These are phyloP conservation scores for Thelonectria blattea DNA, from an alignment of 2,329 filamentous ascomycete genomes.

Conservation along the genomic window DNA sequence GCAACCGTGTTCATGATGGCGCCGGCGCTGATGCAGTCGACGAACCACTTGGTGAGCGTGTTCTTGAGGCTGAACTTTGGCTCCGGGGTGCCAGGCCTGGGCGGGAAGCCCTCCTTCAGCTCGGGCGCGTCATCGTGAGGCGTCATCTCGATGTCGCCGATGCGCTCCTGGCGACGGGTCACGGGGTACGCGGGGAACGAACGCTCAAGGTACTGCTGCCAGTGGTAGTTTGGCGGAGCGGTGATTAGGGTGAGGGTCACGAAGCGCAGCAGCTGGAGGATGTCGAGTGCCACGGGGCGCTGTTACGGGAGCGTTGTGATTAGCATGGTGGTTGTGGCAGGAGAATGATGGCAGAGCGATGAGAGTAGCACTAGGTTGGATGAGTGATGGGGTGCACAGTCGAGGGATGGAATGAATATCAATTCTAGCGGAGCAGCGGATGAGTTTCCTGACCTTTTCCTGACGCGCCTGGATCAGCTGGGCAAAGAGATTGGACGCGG, in stretches of 20 bases:
- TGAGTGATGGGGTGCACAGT: neutral
- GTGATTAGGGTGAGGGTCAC: slow-evolving; percentile 58
- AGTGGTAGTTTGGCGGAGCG: slow-evolving; percentile 63
- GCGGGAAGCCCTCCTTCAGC: slow-evolving; percentile 28
- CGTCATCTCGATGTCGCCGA: slow-evolving; percentile 39
- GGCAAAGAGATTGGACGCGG: slow-evolving; percentile 60
- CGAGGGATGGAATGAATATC: neutral
- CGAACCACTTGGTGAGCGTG: slow-evolving; percentile 56
- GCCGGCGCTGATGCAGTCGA: slow-evolving; percentile 56
- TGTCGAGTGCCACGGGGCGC: slow-evolving; percentile 53
- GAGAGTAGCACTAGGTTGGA: neutral
- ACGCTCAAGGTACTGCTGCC: slow-evolving; percentile 62
- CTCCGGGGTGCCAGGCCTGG: slow-evolving; percentile 22
- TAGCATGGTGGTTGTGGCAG: slow-evolving; percentile 10
- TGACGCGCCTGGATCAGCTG: slow-evolving; percentile 59
- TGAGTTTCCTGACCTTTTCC: slow-evolving; percentile 44
- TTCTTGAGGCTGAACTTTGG: slow-evolving; percentile 49
- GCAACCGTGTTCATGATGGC: slow-evolving; percentile 54
- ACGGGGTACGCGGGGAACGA: slow-evolving; percentile 56
- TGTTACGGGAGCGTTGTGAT: slow-evolving; percentile 19
- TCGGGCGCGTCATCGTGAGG: slow-evolving; percentile 34
- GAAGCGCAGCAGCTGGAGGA: slow-evolving; percentile 58
- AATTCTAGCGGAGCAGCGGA: neutral
- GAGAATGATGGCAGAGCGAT: neutral
- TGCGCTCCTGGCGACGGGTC: slow-evolving; percentile 15